These are phyloP conservation scores for Sporothrix phasma DNA, from an alignment of 2,329 filamentous ascomycete species.

Conservation along the genomic window DNA sequence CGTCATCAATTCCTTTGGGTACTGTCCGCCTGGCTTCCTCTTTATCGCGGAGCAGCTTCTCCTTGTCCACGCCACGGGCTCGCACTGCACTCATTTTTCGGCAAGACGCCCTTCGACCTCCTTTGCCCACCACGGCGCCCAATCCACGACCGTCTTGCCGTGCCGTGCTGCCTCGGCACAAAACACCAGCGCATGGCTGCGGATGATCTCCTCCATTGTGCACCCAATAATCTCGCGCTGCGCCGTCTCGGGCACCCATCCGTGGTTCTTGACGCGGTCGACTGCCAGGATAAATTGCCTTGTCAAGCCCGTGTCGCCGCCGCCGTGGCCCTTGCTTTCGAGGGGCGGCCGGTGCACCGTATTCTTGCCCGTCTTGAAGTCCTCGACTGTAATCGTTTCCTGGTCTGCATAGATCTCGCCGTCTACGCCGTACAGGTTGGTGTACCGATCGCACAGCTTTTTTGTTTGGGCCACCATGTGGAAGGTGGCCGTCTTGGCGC, in stretches of 20 bases:
- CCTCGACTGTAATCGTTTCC: constrained; percentile 60
- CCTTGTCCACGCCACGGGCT: background rate
- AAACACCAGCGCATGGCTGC: constrained; percentile 87
- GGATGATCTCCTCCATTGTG: constrained; percentile 74
- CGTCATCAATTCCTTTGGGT: no score
- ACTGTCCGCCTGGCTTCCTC: background rate
- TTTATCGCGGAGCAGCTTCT: background rate
- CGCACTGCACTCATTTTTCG: background rate
- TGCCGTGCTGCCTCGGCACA: constrained; percentile 80
- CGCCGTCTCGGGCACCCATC: constrained; percentile 55
- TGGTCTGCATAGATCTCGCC: constrained; percentile 86
- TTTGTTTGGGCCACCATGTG: constrained; percentile 92
- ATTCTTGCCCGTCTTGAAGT: constrained; percentile 52
- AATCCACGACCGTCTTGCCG: constrained; percentile 60
- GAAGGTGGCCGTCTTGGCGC: constrained; percentile 76
- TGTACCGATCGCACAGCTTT: constrained; percentile 76
- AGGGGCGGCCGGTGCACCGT: constrained; percentile 50
- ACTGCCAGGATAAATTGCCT: constrained; percentile 77
- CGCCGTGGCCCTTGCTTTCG: constrained; percentile 55
- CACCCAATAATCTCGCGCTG: constrained; percentile 72
- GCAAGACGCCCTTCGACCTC: constrained; percentile 32
- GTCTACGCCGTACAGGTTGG: constrained; percentile 72
- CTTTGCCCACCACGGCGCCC: constrained; percentile 63
- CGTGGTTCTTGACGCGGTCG: constrained; percentile 63
- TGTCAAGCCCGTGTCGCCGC: constrained; percentile 70